Percentiles rank a stretch among this genome's conserved stretches.
Conservation (phyloP, 2,329 filamentous ascomycete species). For the Aurifilum marmelostoma region DNA sequence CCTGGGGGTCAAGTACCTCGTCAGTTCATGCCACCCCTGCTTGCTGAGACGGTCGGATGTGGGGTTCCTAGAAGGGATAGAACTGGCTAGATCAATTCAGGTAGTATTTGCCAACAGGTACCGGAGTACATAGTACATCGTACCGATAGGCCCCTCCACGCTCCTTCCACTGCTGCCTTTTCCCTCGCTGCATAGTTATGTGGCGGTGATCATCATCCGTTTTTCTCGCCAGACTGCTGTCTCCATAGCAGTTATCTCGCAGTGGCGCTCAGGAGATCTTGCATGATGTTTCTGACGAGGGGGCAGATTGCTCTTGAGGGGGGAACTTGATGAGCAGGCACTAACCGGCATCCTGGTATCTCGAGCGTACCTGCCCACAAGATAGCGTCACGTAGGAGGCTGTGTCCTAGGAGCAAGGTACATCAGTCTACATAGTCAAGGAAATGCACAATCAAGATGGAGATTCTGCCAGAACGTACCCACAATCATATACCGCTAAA, state of each 20-base stretch:
- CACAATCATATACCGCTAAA: not conserved
- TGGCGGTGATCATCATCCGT: not conserved
- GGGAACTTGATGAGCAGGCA: not conserved
- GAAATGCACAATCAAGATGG: not conserved
- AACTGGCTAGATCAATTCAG: not conserved
- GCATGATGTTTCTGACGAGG: not conserved
- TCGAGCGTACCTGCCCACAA: not conserved
- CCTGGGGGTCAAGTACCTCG: not conserved
- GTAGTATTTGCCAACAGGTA: not conserved
- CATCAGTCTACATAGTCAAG: not conserved
- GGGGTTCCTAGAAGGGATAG: not conserved
- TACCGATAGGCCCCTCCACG: not conserved
- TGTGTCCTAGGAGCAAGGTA: not conserved
- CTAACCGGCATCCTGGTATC: not conserved
- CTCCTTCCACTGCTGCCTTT: not conserved
- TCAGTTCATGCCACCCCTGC: not conserved
- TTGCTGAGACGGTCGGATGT: not conserved
- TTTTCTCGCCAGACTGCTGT: not conserved
- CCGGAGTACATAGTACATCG: not conserved
- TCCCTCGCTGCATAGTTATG: not conserved
- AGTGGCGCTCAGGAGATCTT: not conserved
- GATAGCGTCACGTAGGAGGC: not conserved
- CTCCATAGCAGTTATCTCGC: no score
- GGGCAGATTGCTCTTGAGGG: not conserved
- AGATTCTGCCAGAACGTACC: not conserved